phyloP scores from a whole-genome alignment of 1,139 yeast species.

The Candida buenavistaensis region DNA sequence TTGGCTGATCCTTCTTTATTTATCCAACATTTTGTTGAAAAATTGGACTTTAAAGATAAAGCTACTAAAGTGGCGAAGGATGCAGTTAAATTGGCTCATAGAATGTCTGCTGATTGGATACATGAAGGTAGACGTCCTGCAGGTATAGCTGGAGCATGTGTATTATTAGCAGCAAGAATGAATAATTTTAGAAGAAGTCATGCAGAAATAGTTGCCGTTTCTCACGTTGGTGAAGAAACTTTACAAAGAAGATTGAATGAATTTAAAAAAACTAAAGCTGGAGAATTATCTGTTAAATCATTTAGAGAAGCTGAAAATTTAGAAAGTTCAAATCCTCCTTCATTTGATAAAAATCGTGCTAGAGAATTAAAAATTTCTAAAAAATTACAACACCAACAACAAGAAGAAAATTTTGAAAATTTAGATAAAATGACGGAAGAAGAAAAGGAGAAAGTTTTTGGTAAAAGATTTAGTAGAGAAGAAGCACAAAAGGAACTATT shows the following conservation, averaged over 20 bases:
- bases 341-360: conserved; percentile 56
- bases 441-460: conserved; percentile 6
- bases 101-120: conserved; percentile 96
- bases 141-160: conserved; percentile 97
- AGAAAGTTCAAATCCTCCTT: conserved; percentile 75
- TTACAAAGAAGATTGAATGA: conserved; percentile 87
- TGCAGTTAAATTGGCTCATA: conserved; percentile 80
- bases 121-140: conserved; percentile 97
- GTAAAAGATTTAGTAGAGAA: conserved; percentile 11
- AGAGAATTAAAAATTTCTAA: conserved; percentile 26
- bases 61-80: conserved; percentile 79
- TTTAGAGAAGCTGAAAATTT: conserved; percentile 53
- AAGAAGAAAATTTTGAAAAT: conserved; percentile 15
- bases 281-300: conserved; percentile 66
- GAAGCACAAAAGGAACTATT: conserved; percentile 17
- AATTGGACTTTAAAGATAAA: conserved; percentile 71
- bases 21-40: conserved; percentile 90
- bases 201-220: conserved; percentile 90
- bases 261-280: conserved; percentile 77
- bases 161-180: conserved; percentile 92
- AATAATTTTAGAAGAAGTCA: conserved; percentile 90
- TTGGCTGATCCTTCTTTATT: conserved; percentile 92
- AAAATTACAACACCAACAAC: conserved; percentile 10
- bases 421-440: conserved; percentile 12
- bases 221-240: conserved; percentile 94